Percentiles rank a stretch among this genome's conserved stretches.
Conservation (phyloP, 2,329 filamentous ascomycete genomes). For the Phaeosphaeriaceae sp. region DNA sequence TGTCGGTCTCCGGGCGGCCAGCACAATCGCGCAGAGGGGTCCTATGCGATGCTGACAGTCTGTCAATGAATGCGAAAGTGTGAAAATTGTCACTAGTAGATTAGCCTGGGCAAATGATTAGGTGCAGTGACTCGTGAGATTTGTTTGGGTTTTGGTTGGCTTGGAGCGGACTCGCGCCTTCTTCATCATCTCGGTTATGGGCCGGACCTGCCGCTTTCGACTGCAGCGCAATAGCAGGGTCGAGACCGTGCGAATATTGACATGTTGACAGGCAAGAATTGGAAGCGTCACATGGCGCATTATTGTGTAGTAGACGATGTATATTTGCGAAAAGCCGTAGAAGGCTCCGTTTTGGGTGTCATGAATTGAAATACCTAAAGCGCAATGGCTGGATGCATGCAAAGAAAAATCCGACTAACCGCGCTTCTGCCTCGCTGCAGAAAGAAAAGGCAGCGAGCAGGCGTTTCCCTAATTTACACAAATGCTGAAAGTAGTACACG, state of each 20-base stretch:
- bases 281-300: not conserved
- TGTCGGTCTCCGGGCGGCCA: not conserved
- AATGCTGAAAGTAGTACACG: constrained; percentile 47
- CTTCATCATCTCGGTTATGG: not conserved
- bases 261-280: not conserved
- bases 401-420: not conserved
- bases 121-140: not conserved
- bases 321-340: not conserved
- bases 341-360: not conserved
- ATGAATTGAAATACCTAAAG: not conserved
- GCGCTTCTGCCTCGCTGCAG: not conserved
- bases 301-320: not conserved
- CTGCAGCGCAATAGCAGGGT: too few species aligned
- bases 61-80: not conserved
- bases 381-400: not conserved
- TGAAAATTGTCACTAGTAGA: not conserved
- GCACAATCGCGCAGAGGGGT: not conserved
- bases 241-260: not conserved
- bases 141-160: not conserved
- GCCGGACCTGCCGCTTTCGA: not conserved
- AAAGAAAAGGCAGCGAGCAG: constrained; percentile 27
- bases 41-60: not conserved
- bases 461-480: constrained; percentile 48
- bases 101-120: not conserved
- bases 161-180: not conserved